Conservation (phyloP, 495 filamentous ascomycete species). For the Aspergillus wentii region DNA sequence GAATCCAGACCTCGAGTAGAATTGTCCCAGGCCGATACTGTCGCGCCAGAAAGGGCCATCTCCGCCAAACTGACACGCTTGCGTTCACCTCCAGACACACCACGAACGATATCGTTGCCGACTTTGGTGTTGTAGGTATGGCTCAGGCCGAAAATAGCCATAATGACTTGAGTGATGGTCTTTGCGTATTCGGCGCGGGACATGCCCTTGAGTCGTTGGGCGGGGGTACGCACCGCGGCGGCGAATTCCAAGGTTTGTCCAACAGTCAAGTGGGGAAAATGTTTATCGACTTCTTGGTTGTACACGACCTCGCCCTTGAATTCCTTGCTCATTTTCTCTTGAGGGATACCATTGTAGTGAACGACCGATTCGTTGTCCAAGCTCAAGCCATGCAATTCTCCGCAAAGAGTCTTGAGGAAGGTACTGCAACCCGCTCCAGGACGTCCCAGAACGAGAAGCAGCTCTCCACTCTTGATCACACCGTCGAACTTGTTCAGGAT, state of each 20-base stretch:
- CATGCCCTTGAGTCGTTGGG: constrained; percentile 35
- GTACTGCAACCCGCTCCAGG: constrained; percentile 38
- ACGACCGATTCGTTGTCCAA: constrained; percentile 31
- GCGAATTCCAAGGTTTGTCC: constrained; percentile 61
- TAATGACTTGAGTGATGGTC: constrained; percentile 47
- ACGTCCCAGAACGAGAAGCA: constrained; percentile 33
- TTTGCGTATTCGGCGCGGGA: constrained; percentile 35
- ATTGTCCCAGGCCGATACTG: constrained; percentile 78
- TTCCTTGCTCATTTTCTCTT: constrained; percentile 24
- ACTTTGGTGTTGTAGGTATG: constrained; percentile 47
- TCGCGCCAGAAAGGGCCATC: constrained; percentile 62
- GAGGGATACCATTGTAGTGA: constrained; percentile 41
- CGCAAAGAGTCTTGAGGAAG: constrained; percentile 31
- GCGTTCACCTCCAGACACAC: constrained; percentile 80
- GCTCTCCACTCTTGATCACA: constrained; percentile 27
- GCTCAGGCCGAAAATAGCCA: constrained; percentile 53
- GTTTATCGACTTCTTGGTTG: constrained; percentile 54
- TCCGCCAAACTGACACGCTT: constrained; percentile 57
- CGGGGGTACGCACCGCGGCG: constrained; percentile 39
- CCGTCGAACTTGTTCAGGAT: constrained; percentile 37
- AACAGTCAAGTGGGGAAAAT: constrained; percentile 60
- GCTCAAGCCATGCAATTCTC: constrained; percentile 28
- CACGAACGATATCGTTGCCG: constrained; percentile 46
- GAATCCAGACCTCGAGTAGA: constrained; percentile 78
- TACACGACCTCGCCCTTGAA: constrained; percentile 60